Evolutionary conservation across 148 eudicot genomes (phyloP), one percentile per base, ranked within the genome.

Genomic region (Rhododendron williamsianum): DNA sequence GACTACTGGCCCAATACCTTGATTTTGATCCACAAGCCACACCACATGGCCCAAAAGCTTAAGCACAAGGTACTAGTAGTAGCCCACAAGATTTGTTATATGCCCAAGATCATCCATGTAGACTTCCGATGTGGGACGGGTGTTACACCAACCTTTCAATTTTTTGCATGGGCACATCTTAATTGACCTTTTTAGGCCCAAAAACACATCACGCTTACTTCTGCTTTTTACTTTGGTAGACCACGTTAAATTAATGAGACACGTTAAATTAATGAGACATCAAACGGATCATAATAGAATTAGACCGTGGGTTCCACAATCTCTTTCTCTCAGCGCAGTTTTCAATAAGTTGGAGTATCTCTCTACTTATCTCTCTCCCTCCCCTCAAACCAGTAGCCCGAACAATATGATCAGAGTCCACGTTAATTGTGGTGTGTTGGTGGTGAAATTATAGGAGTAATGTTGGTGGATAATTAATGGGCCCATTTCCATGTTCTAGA

Each of bases 401-500:
- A 63, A 63, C 9, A 63, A 23, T 63, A 18, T 49, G 1, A 15
- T 54, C 21, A n/a, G 18, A 54, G 21, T 54, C 60, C 21, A 54
- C 60, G 60, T 54, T 60, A 56, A 15, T 56, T 56, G 63, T 56
- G 63, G 21, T 56, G 63, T 63, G 25, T 7, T 63, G 69, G 13
- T 67, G 35, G 15, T 67, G 11, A 25, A 25, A 67, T 19, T 60
- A 58, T 33, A 33, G 35, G 41, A 2, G 38, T 58, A 21, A 23
- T 2, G 15, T 27, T 79, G 67, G 80, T 36, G 73, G 38, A 27
- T 36, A 85, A 81, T 80, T 36, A 85, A 81, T 80, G 65, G 80
- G 63, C 71, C 84, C 84, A 80, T 63, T 51, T 43, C 84, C 84
- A 85, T 81, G 80, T 81, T 85, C 80, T 81, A 80, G 27, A 85